Percentiles rank a stretch among this genome's conserved stretches.
phyloP scores from a whole-genome alignment of 2,329 filamentous ascomycete genomes.

The Ramularia endophylla region DNA sequence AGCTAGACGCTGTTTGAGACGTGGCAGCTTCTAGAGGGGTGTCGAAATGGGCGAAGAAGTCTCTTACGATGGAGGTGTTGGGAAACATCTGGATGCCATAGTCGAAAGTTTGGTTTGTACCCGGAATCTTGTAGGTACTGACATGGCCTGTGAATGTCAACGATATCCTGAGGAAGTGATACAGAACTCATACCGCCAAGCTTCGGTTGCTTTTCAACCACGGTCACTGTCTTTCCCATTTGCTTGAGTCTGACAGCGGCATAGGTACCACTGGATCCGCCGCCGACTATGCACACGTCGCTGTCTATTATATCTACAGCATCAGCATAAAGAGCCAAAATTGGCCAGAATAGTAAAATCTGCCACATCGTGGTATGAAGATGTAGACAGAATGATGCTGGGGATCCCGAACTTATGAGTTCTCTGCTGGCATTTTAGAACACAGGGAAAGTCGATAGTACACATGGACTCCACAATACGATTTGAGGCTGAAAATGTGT shows the following conservation, averaged over 20 bases:
- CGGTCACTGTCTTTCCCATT: background rate
- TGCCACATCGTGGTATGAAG: too few species aligned
- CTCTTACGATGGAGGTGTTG: conserved; percentile 36
- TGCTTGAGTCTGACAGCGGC: background rate
- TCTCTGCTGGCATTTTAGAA: too few species aligned
- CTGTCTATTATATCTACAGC: too few species aligned
- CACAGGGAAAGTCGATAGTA: too few species aligned
- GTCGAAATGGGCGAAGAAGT: conserved; percentile 43
- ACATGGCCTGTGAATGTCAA: conserved; percentile 41
- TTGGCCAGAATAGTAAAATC: too few species aligned
- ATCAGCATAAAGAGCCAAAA: too few species aligned
- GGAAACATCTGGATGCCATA: conserved; percentile 37
- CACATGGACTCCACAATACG: too few species aligned
- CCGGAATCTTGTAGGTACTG: conserved; percentile 41
- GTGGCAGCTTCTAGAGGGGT: conserved; percentile 32
- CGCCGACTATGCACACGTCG: background rate
- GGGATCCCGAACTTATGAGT: too few species aligned
- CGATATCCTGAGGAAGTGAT: too few species aligned
- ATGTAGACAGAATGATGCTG: too few species aligned
- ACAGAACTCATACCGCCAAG: too few species aligned
- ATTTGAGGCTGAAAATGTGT: too few species aligned
- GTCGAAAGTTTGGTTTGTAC: conserved; percentile 32
- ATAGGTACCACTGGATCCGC: background rate
- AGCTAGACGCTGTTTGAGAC: background rate
- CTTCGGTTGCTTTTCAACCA: background rate